Evolutionary conservation across 2,329 filamentous ascomycete genomes (phyloP), one percentile per base, ranked within the genome.

Genomic region (Chrysoporthe deuterocubensis): DNA sequence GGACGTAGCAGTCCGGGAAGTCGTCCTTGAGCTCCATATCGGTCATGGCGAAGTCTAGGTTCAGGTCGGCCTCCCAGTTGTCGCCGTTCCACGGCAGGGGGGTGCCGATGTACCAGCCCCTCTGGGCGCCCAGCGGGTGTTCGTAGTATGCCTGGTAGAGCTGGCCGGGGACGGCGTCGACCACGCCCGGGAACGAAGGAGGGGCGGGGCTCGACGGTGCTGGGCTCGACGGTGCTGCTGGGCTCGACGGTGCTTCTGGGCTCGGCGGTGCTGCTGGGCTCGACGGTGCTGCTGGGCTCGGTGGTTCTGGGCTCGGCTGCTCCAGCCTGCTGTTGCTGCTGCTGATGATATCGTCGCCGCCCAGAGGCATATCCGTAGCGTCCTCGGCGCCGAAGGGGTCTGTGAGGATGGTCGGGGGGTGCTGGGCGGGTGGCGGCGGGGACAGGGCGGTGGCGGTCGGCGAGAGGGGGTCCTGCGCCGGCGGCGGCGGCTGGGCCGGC

Each of bases 111-210:
- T 65, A 69, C 26, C 26, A 26, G 26, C 26, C 26, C 26, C 26
- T 26, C 26, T 26, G 26, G 26, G 26, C 26, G 26, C 26, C 26
- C 26, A 26, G 26, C 26, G 26, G 26, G 44, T 62, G 32, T 16
- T 64, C 42, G 44, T 69, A 69, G 50, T 60, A 69, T 9, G 46
- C 64, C 8, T 69, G 54, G 67, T 69, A 69, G 44, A 69, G n/a
- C 26, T 66, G 52, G 18, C 67, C 67, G 4, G 61, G 52, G 1
- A 34, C 16, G 3, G 61, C 57, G 46, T 64, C 11, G 3, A 21
- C 57, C 16, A 69, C 43, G 37, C 66, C 66, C 16, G 2, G 4
- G 34, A 54, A 67, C 1, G 8, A 21, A 21, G 50, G 4, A 4
- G 9, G 5, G 7, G 50, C 26, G n/a, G 50, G 50, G 4, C 9